Conservation (phyloP, 768 basidiomycete genomes). For the Cantharellus anzutake region DNA sequence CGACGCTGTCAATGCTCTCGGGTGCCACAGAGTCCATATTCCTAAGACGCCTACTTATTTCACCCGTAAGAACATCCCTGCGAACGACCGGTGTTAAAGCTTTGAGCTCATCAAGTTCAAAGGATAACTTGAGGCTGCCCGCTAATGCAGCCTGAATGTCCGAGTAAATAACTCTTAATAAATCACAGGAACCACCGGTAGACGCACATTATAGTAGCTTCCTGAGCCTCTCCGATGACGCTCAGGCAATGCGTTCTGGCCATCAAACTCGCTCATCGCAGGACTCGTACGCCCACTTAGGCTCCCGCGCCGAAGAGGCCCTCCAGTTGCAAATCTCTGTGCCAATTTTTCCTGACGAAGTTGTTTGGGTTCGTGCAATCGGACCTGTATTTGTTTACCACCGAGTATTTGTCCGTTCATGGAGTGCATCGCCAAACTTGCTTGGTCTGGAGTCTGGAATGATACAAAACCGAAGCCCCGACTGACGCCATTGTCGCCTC, state of each 20-base stretch:
- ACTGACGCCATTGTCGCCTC: slow-evolving; percentile 61
- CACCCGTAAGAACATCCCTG: slow-evolving; percentile 69
- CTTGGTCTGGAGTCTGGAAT: slow-evolving; percentile 67
- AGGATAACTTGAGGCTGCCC: slow-evolving; percentile 61
- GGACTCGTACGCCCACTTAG: slow-evolving; percentile 77
- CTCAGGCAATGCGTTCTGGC: slow-evolving; percentile 26
- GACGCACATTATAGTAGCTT: slow-evolving; percentile 63
- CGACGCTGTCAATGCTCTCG: slow-evolving; percentile 40
- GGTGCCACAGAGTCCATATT: slow-evolving; percentile 28
- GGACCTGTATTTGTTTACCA: slow-evolving; percentile 62
- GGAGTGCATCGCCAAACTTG: slow-evolving; percentile 49
- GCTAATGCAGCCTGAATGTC: slow-evolving; percentile 49
- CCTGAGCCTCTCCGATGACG: slow-evolving; percentile 62
- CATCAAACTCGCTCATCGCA: slow-evolving; percentile 42
- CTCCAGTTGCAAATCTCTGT: slow-evolving; percentile 36
- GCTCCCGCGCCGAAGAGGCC: slow-evolving; percentile 19
- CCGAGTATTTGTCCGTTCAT: slow-evolving; percentile 68
- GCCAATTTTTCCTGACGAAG: slow-evolving; percentile 79
- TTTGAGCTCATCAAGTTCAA: slow-evolving; percentile 75
- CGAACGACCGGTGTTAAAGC: slow-evolving; percentile 73
- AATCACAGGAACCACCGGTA: neutral
- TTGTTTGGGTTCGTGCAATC: slow-evolving; percentile 81
- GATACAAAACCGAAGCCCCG: slow-evolving; percentile 88
- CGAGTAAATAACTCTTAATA: neutral
- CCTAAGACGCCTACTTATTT: slow-evolving; percentile 58